Evolutionary conservation across 768 basidiomycete species (phyloP), one percentile per base, ranked within the genome.

Genomic region (Ephemerocybe angulata): DNA sequence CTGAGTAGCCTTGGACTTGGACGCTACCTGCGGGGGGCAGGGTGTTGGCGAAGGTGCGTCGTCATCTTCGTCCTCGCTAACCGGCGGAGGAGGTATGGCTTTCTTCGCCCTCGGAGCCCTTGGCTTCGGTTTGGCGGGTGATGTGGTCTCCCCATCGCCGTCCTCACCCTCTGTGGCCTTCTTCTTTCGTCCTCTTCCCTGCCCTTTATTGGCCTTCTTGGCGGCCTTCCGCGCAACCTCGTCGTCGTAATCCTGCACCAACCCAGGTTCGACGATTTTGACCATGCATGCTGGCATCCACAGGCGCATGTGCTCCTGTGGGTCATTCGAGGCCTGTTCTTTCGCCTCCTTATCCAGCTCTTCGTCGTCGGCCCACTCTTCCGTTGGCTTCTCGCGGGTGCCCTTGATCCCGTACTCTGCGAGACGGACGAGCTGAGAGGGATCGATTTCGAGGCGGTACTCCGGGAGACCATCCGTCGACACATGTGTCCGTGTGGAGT

Each of bases 271-370:
- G 2, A 81, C 90, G 29, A 83, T 67, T 12, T 74, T 69, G 11
- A 94, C 80, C 77, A 96, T 86, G 51, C 79, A 85, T 22, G 88
- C 90, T 0, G 93, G 89, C 69, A 93, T 79, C 93, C 93, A 96
- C 11, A 93, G 65, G 13, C 87, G 77, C 47, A 86, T 66, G 52
- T 80, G 79, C 46, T 73, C 77, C n/a, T 73, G 69, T 0, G 86
- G 85, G 58, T 83, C 78, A 2, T 76, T 71, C 3, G 80, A 69
- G 24, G 68, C 37, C 38, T 73, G 74, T 56, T 69, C 70, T 19
- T 63, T 63, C 4, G 56, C 61, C 70, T 19, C 64, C 68, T 54
- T 68, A 71, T n/a, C 70, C 76, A 75, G 78, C 7, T 76, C 82
- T 3, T 76, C 78, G 0, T 74, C 81, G 3, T 75, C 81, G 10